Percentiles rank a stretch among this genome's conserved stretches.
These are phyloP conservation scores for Paraphaeosphaeria minitans DNA, from an alignment of 2,329 filamentous ascomycete species.

Conservation along the genomic window DNA sequence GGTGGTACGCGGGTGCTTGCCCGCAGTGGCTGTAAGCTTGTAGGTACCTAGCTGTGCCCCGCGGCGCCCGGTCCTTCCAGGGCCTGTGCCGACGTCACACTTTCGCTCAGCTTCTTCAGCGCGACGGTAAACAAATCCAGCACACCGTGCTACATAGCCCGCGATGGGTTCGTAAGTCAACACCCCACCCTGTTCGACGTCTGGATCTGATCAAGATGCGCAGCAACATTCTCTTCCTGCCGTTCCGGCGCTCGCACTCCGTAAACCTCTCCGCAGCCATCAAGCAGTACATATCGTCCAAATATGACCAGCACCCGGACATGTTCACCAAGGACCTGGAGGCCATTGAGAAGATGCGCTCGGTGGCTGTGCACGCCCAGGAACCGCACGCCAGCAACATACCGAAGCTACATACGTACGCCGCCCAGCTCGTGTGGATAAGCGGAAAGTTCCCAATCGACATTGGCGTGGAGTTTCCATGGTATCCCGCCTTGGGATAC, in stretches of 20 bases:
- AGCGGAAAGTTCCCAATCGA: slow-evolving; percentile 96
- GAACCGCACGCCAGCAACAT: slow-evolving; percentile 88
- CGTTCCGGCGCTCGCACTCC: slow-evolving; percentile 83
- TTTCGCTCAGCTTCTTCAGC: slow-evolving; percentile 23
- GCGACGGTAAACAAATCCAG: slow-evolving; percentile 24
- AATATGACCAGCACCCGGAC: slow-evolving; percentile 98
- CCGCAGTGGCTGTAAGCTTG: neutral
- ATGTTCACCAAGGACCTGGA: slow-evolving; percentile 92
- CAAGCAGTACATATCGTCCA: slow-evolving; percentile 92
- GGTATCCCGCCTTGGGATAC: slow-evolving; percentile 93
- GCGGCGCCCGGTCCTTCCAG: neutral
- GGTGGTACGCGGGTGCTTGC: neutral
- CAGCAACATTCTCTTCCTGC: slow-evolving; percentile 73
- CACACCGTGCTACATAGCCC: slow-evolving; percentile 12
- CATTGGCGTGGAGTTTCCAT: slow-evolving; percentile 92
- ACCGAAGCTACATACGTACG: slow-evolving; percentile 87
- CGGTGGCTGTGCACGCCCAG: slow-evolving; percentile 84
- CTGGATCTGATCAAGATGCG: slow-evolving; percentile 23
- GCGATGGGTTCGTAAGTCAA: slow-evolving; percentile 36
- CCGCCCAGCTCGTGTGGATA: slow-evolving; percentile 91
- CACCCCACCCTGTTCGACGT: neutral
- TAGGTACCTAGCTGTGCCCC: slow-evolving; percentile 9
- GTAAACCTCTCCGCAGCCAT: slow-evolving; percentile 82
- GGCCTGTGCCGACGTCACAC: slow-evolving; percentile 14
- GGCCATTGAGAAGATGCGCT: slow-evolving; percentile 80